Percentiles rank a stretch among this genome's conserved stretches.
Evolutionary conservation across 768 basidiomycete species (phyloP).

Genomic region (Gyrodon lividus): DNA sequence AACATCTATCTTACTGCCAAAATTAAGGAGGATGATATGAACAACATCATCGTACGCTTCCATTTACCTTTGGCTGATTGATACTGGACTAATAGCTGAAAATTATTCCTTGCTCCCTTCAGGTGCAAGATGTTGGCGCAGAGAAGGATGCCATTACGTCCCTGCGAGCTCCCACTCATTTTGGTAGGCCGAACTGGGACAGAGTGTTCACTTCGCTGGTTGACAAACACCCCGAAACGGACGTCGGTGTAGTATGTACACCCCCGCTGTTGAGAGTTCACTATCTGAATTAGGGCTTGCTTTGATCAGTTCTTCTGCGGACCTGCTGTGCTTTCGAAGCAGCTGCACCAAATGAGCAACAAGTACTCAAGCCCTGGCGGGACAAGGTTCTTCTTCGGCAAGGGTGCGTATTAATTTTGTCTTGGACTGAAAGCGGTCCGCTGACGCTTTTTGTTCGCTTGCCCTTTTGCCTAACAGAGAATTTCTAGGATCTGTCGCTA

Average conservation of each 20-base stretch:
- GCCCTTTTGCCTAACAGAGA: constrained; percentile 13
- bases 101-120: neutral
- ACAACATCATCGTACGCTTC: constrained; percentile 76
- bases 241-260: constrained; percentile 73
- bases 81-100: constrained; percentile 1
- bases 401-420: constrained; percentile 50
- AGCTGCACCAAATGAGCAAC: constrained; percentile 78
- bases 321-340: constrained; percentile 64
- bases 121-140: constrained; percentile 88
- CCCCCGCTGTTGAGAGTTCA: neutral
- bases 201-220: constrained; percentile 69
- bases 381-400: constrained; percentile 90
- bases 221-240: constrained; percentile 84
- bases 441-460: constrained; percentile 8
- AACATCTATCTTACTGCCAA: constrained; percentile 91
- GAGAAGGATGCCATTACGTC: constrained; percentile 91
- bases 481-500: constrained; percentile 12
- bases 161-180: constrained; percentile 89
- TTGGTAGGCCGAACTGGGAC: constrained; percentile 87
- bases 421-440: neutral
- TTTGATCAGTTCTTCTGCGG: constrained; percentile 76
- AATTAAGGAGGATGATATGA: constrained; percentile 90
- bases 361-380: constrained; percentile 77
- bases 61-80: neutral
- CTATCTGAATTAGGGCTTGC: neutral